Evolutionary conservation across 176 grass and related monocot species (phyloP), one percentile per base, ranked within the genome.

Genomic region (Tuctoria greenei): DNA sequence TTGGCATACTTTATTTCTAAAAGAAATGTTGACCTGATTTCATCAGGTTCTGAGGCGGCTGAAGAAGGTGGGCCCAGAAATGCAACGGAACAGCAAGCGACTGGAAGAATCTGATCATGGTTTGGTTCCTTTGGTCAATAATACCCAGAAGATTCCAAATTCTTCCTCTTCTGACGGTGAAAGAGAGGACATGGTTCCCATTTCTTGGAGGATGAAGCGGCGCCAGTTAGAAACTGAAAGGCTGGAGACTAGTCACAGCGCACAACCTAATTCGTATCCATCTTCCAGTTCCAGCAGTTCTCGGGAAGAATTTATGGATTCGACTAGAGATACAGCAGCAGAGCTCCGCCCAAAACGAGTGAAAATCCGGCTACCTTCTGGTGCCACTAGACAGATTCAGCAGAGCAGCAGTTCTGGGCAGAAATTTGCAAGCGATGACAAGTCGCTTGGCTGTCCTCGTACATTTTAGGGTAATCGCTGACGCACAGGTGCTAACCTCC

Each of bases 11-110:
- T 16, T 69, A 38, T 50, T 72, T 41, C 57, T 16, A 31, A 54
- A 65, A 36, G 81, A 23, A 26, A 36, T 84, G 21, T 18, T 66
- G 44, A 40, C 13, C 38, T 65, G 18, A 12, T 75, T 42, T 42
- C 8, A 52, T 27, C 70, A 99, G 96, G 92, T 90, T 85, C 71
- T 90, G 36, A 95, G 85, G 87, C 89, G 96, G 43, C 71, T 99
- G 85, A 99, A 95, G 83, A 99, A 99, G 83, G 69, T 45, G 8
- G 66, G 64, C 40, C 35, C 59, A 60, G 89, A 90, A 88, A 77
- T 67, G 52, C 76, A 54, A 50, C 73, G 68, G 5, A 44, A 38
- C 34, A 73, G 67, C 72, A 62, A 59, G 63, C 42, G 7, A 46
- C 36, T 52, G 1, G 65, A 82, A 69, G 72, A 80, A 50, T 82